Conservation (phyloP, 192 early-diverging fungal genomes). For the Phlyctochytrium planicorne region DNA sequence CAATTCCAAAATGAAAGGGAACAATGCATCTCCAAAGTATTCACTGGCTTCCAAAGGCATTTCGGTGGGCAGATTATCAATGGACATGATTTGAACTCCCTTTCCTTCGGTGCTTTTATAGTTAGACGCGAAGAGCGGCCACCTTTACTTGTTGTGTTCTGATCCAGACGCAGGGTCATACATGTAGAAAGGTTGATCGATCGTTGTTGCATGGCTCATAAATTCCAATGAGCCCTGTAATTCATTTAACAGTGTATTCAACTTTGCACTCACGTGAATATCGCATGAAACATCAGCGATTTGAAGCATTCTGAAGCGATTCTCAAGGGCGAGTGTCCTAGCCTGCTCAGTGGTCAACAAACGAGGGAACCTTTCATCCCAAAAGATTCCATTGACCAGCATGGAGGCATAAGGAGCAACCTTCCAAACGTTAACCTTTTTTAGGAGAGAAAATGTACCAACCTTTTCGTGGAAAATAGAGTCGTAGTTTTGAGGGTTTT, state of each 20-base stretch:
- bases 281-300: constrained; percentile 95
- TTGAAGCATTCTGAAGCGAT: constrained; percentile 72
- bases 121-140: background rate
- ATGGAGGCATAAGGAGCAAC: constrained; percentile 90
- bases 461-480: constrained; percentile 79
- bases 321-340: constrained; percentile 63
- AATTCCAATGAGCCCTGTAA: constrained; percentile 88
- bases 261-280: constrained; percentile 59
- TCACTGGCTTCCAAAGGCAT: constrained; percentile 91
- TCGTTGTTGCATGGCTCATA: constrained; percentile 83
- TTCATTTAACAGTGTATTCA: constrained; percentile 1
- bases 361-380: constrained; percentile 83
- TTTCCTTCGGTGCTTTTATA: constrained; percentile 67
- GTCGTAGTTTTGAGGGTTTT: constrained; percentile 73
- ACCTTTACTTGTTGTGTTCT: constrained; percentile 68
- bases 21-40: constrained; percentile 85
- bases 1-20: constrained; percentile 78
- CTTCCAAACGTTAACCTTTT: constrained; percentile 19
- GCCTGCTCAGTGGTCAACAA: constrained; percentile 85
- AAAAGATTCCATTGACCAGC: constrained; percentile 93
- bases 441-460: constrained; percentile 10
- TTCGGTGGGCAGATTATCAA: constrained; percentile 97
- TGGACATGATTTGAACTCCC: constrained; percentile 96
- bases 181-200: constrained; percentile 89
- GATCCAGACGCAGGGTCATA: constrained; percentile 75